Percentiles rank a stretch among this genome's conserved stretches.
Evolutionary conservation across 176 grass and related monocot species (phyloP).

Genomic region (maize (Zea mays)): DNA sequence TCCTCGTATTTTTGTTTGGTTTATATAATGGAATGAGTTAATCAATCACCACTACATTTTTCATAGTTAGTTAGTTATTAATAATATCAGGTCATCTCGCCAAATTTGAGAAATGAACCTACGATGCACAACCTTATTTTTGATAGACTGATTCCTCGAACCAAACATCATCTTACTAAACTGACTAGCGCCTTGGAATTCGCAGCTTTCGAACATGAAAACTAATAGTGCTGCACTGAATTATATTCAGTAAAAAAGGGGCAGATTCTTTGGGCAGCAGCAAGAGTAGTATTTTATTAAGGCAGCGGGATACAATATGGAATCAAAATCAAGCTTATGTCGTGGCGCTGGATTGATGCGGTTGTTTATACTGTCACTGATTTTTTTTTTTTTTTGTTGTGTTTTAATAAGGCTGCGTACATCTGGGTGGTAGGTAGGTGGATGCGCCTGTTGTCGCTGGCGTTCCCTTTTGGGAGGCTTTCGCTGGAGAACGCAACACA

Average conservation of each 20-base stretch:
- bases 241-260: conserved; percentile 1
- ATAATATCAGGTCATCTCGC: no score
- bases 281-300: conserved; percentile 27
- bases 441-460: conserved; percentile 39
- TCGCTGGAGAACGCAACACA: conserved; percentile 11
- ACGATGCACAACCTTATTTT: no score
- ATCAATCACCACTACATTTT: no score
- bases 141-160: no score
- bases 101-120: no score
- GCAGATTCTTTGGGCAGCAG: neutral
- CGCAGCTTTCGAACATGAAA: neutral
- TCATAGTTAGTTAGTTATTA: no score
- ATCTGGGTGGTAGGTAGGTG: conserved; percentile 49
- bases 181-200: conserved; percentile 20
- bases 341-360: conserved; percentile 16
- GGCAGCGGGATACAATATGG: conserved; percentile 17
- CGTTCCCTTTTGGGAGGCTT: conserved; percentile 41
- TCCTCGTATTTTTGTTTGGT: no score
- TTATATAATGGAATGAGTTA: no score
- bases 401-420: conserved; percentile 25
- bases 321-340: conserved; percentile 10
- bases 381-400: conserved; percentile 43
- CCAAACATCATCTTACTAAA: neutral
- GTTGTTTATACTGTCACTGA: conserved; percentile 26
- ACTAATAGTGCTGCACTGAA: neutral